A percentile compares a stretch with the other conserved stretches of the same genome.
Conservation (phyloP, 2,329 filamentous ascomycete species). For the Fusarium begoniae region DNA sequence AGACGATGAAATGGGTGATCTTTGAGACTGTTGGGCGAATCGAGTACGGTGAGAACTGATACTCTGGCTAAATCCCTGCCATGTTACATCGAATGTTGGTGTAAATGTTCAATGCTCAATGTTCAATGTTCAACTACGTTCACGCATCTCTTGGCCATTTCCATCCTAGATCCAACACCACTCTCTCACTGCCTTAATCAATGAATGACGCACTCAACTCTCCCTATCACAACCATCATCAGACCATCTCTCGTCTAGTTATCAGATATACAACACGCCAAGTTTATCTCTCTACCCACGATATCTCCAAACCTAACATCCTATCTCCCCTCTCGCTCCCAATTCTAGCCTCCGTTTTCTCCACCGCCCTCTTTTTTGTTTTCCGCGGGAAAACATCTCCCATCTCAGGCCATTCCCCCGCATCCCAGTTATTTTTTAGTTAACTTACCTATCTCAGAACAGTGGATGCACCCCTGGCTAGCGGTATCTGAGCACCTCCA, state of each 20-base stretch:
- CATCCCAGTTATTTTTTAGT: slow-evolving; percentile 7
- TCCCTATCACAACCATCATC: neutral
- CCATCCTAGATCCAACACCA: neutral
- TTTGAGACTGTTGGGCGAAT: neutral
- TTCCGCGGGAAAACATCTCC: slow-evolving; percentile 26
- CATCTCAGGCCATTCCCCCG: slow-evolving; percentile 10
- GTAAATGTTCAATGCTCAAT: neutral
- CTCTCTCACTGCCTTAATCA: neutral
- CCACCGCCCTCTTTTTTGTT: slow-evolving; percentile 7
- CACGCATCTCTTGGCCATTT: neutral
- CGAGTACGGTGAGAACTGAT: neutral
- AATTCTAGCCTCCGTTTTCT: slow-evolving; percentile 18
- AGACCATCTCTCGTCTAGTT: neutral
- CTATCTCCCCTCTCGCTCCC: slow-evolving; percentile 30
- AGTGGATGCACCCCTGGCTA: slow-evolving; percentile 9
- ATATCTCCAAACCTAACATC: slow-evolving; percentile 17
- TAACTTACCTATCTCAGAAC: slow-evolving; percentile 6
- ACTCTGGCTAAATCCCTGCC: too few relatives aligned
- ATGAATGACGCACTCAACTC: neutral
- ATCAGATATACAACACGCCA: slow-evolving; percentile 7
- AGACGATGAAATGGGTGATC: neutral
- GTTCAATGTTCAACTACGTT: neutral
- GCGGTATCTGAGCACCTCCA: slow-evolving; percentile 29
- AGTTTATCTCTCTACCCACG: slow-evolving; percentile 2
- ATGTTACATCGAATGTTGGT: neutral